Conservation (phyloP, 257 asterid species). For the Henckelia pumila region DNA sequence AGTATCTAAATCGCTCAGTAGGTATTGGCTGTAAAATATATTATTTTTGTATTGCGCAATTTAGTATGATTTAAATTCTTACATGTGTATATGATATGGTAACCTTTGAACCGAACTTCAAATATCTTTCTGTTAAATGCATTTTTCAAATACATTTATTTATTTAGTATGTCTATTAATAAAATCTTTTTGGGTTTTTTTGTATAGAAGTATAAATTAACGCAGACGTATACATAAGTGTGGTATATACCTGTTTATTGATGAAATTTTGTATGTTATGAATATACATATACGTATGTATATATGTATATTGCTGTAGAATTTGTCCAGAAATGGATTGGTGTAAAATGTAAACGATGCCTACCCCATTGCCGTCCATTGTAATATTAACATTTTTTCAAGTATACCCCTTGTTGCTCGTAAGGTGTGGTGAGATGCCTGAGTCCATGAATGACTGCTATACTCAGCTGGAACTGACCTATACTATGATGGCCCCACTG, state of each 20-base stretch:
- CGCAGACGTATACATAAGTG: not conserved
- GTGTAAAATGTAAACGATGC: not conserved
- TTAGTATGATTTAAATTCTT: too few species aligned
- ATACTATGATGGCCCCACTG: not conserved
- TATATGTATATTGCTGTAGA: too few species aligned
- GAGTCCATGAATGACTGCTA: not conserved
- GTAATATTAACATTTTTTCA: too few species aligned
- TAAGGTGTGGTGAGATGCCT: not conserved
- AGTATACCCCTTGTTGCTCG: not conserved
- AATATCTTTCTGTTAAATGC: not conserved
- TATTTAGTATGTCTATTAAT: not conserved
- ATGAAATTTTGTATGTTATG: not conserved
- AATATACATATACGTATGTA: too few species aligned
- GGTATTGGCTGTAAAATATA: not conserved
- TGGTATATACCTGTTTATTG: not conserved
- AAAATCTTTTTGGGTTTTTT: not conserved
- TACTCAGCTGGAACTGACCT: not conserved
- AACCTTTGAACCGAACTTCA: not conserved
- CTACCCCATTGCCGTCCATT: not conserved
- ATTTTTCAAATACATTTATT: not conserved
- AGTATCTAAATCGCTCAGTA: not conserved
- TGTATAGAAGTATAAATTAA: not conserved
- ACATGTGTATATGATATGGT: not conserved
- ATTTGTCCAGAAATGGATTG: not conserved
- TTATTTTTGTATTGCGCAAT: too few species aligned